Percentiles rank a stretch among this genome's conserved stretches.
These are phyloP conservation scores for Dactylorhiza incarnata DNA, from an alignment of 106 monocot genomes.

Conservation along the genomic window DNA sequence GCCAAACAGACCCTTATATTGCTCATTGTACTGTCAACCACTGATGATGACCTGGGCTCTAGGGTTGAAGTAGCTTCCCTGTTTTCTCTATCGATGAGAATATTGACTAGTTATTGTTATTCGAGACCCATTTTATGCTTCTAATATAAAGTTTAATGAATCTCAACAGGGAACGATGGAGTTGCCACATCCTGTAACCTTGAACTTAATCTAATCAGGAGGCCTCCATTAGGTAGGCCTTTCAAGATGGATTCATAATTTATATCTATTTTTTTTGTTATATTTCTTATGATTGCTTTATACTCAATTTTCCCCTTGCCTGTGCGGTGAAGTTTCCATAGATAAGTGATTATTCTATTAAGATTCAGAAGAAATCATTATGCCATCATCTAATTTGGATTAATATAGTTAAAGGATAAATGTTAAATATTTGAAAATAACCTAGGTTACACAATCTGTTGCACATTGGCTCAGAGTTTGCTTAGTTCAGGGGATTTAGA, in stretches of 20 bases:
- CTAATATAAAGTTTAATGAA: slow-evolving; percentile 1
- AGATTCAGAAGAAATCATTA: background rate
- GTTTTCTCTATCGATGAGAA: background rate
- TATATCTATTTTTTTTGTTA: background rate
- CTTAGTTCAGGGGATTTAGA: no score
- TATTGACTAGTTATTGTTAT: background rate
- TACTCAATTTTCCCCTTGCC: background rate
- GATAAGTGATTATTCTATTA: background rate
- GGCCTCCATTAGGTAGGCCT: background rate
- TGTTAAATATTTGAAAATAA: no score
- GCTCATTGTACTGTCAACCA: background rate
- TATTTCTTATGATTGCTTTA: background rate
- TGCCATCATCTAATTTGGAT: background rate
- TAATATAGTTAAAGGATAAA: no score
- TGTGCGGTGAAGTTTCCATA: background rate
- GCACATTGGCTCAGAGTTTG: no score
- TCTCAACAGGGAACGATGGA: slow-evolving; percentile 24
- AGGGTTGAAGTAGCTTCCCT: background rate
- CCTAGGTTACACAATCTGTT: no score
- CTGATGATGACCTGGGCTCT: background rate
- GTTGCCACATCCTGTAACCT: slow-evolving; percentile 50
- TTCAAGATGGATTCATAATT: background rate
- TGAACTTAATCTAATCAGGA: background rate
- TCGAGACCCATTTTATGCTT: background rate
- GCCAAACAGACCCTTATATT: background rate